Base-by-base conservation (phyloP, 495 filamentous ascomycete genomes). In the Talaromyces thailandensis region DNA sequence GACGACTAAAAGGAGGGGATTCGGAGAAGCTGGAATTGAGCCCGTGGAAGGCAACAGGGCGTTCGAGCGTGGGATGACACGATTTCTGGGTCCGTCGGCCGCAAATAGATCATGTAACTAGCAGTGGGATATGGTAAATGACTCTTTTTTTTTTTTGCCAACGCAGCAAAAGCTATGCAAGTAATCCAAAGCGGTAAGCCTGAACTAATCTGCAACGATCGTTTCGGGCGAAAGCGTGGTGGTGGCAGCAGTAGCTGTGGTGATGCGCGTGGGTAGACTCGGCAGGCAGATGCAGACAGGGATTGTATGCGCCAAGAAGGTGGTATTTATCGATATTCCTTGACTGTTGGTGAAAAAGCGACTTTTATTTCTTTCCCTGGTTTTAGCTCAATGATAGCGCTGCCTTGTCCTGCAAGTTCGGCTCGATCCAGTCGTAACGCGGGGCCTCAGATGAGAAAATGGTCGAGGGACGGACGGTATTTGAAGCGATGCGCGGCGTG, bases 131-230 rank as follows among this genome's bases (percentile, higher is more conserved):
- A 48, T 48, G 43, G 43, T 21, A 18, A 48, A 18, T 21, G n/a
- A 48, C 43, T 23, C 43, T 48, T 48, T 51, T 51, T 14, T 26
- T n/a, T 6, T 37, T 26, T 40, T 50, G 61, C 51, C 61, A 62
- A 57, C 50, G 31, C 61, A 56, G 53, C 50, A 62, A 57, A 40
- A 56, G 32, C 48, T 62, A 62, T 62, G 61, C 61, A 62, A 43
- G 61, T 62, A 28, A 62, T 50, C 61, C 53, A 62, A 62, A 62
- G 61, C n/a, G 61, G 61, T 32, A 62, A 57, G 61, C 26, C 61
- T 56, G 61, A 62, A 48, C 61, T 29, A 28, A 40, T 43, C 37
- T 62, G 61, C 26, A 62, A 21, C 32, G 52, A 57, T 62, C 61
- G 29, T 28, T 58, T 40, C 37, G 62, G 29, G 55, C 55, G 28